Percentiles rank a stretch among this genome's conserved stretches.
Conservation (phyloP, 768 basidiomycete species). For the Psilocybe subaeruginosa region DNA sequence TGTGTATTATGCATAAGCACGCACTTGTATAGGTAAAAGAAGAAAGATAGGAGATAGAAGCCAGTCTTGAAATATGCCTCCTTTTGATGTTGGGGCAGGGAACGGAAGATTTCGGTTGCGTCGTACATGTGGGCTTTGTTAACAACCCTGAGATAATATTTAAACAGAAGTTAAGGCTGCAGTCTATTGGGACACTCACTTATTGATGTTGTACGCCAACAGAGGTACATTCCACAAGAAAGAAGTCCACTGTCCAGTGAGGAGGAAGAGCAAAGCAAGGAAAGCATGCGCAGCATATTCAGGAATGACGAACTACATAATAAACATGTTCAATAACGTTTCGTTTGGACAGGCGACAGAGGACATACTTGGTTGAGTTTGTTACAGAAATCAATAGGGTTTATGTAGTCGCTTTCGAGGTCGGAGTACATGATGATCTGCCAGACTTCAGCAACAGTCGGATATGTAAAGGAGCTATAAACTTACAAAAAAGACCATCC, state of each 20-base stretch:
- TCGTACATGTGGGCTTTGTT: slow-evolving; percentile 98
- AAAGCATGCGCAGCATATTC: slow-evolving; percentile 95
- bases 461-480: not conserved
- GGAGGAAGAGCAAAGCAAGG: slow-evolving; percentile 83
- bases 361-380: slow-evolving; percentile 89
- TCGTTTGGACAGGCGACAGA: not conserved
- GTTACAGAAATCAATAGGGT: slow-evolving; percentile 99
- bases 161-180: not conserved
- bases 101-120: slow-evolving; percentile 98
- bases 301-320: slow-evolving; percentile 87
- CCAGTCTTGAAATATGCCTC: slow-evolving; percentile 94
- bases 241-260: slow-evolving; percentile 92
- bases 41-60: slow-evolving; percentile 88
- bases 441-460: not conserved
- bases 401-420: slow-evolving; percentile 98
- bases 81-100: slow-evolving; percentile 91
- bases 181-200: slow-evolving; percentile 55
- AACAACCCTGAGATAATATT: slow-evolving; percentile 24
- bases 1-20: slow-evolving; percentile 27
- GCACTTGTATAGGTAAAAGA: slow-evolving; percentile 89
- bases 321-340: not conserved
- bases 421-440: slow-evolving; percentile 99
- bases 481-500: slow-evolving; percentile 98
- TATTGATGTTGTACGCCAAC: slow-evolving; percentile 90
- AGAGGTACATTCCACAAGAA: slow-evolving; percentile 89